Base-by-base conservation (phyloP, 2,329 filamentous ascomycete genomes). In the Ascochyta fabae region DNA sequence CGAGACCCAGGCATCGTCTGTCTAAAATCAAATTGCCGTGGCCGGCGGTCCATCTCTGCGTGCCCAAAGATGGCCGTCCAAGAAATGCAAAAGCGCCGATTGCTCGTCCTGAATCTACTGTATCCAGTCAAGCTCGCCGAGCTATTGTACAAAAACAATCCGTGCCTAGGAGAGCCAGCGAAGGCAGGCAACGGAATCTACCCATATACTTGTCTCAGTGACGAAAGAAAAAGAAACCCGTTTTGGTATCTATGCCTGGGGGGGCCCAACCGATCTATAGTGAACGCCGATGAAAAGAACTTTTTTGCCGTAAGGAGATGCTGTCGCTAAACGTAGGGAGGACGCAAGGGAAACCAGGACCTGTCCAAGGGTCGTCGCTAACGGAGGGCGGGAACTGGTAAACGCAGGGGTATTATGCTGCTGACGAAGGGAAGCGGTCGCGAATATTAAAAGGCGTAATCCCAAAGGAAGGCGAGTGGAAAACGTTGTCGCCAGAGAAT, bases 161-260 rank as follows among this genome's bases (percentile, higher is more conserved):
- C 71, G 62, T 62, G 65, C 63, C 68, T 47, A 27, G 52, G 39
- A 51, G 56, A 53, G 71, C 69, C 66, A 67, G 31, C 58, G 73
- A 74, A 70, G 69, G 73, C 73, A 60, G 67, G 62, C 67, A 42
- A 58, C 64, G 67, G 67, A 65, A 41, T 74, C 69, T 74, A 72
- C 65, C 69, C 63, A 59, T 58, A 67, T 72, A 70, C 70, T 63
- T 67, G 58, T 62, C 53, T 60, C 61, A 62, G 64, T 51, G 62
- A 58, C 62, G 53, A 53, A 58, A 53, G 61, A 60, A 61, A 68
- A 42, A 68, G 61, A 65, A 38, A 59, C 71, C 69, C 62, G 67
- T 72, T 75, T 75, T 75, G 72, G 67, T 76, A 75, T 76, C 71
- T 68, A 68, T 74, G 73, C 73, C 73, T 73, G 72, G 66, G 42